A percentile compares a stretch with the other conserved stretches of the same genome.
These are phyloP conservation scores for Didymella segeticola DNA, from an alignment of 2,329 filamentous ascomycete genomes.

Conservation along the genomic window DNA sequence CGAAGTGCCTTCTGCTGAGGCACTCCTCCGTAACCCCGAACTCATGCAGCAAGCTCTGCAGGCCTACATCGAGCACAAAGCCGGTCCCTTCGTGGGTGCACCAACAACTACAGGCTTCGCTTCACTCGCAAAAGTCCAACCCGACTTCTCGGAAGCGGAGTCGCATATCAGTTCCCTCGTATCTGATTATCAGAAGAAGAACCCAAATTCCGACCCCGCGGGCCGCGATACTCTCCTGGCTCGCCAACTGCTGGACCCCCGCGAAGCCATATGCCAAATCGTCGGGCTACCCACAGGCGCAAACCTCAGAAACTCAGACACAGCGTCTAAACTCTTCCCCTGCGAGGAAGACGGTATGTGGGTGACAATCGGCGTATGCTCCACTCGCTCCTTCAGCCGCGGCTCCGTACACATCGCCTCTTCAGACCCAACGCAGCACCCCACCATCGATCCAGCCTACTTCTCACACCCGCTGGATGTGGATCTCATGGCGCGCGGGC, in stretches of 20 bases:
- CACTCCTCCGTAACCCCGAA: conserved; percentile 27
- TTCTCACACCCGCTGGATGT: conserved; percentile 55
- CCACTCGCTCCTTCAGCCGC: conserved; percentile 48
- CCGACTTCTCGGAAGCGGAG: conserved; percentile 27
- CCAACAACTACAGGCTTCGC: conserved; percentile 36
- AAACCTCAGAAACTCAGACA: conserved; percentile 15
- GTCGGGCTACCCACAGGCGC: conserved; percentile 25
- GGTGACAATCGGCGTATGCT: conserved; percentile 25
- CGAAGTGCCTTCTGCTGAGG: conserved; percentile 37
- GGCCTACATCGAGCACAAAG: conserved; percentile 36
- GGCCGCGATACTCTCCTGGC: conserved; percentile 32
- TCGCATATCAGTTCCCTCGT: conserved; percentile 30
- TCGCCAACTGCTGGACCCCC: conserved; percentile 33
- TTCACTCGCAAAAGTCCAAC: conserved; percentile 28
- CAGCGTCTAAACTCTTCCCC: conserved; percentile 20
- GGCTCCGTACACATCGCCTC: conserved; percentile 53
- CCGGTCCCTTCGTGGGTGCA: conserved; percentile 35
- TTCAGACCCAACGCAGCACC: conserved; percentile 42
- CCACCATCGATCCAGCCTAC: conserved; percentile 53
- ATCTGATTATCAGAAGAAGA: conserved; percentile 20
- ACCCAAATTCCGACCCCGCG: conserved; percentile 32
- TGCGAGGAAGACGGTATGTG: conserved; percentile 30
- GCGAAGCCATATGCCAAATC: conserved; percentile 34
- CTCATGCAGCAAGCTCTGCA: conserved; percentile 37
- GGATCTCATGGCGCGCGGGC: conserved; percentile 49